Evolutionary conservation across 192 early-diverging fungal genomes (phyloP).

Genomic region (Spizellomyces punctatus): DNA sequence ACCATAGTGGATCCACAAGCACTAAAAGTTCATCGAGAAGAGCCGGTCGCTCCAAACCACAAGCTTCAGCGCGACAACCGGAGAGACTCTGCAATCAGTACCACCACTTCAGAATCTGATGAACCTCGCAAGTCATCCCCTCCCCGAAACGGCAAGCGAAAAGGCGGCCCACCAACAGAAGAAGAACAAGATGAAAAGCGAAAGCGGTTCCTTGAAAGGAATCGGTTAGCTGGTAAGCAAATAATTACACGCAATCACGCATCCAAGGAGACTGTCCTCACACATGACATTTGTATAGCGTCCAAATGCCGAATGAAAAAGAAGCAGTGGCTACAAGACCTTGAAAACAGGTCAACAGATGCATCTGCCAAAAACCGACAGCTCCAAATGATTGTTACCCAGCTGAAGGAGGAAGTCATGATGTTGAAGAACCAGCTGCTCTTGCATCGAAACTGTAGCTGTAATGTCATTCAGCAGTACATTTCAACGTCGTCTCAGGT

Average conservation of each 20-base stretch:
- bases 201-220: constrained; percentile 47
- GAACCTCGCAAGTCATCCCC: neutral
- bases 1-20: neutral
- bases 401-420: constrained; percentile 48
- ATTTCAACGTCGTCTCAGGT: constrained; percentile 20
- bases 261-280: neutral
- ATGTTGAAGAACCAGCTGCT: constrained; percentile 55
- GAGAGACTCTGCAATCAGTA: neutral
- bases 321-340: constrained; percentile 53
- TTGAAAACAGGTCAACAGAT: constrained; percentile 39
- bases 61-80: neutral
- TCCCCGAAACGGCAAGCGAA: neutral
- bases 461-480: constrained; percentile 55
- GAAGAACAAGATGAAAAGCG: constrained; percentile 41
- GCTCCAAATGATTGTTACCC: constrained; percentile 29
- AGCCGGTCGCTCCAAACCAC: neutral
- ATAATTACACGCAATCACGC: neutral
- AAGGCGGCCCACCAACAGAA: constrained; percentile 11
- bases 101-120: neutral
- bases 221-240: constrained; percentile 45
- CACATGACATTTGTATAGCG: constrained; percentile 28
- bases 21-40: neutral
- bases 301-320: constrained; percentile 62
- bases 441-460: constrained; percentile 52
- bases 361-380: constrained; percentile 33